phyloP scores from a whole-genome alignment of 2,329 filamentous ascomycete species.

The Fusarium sp. region DNA sequence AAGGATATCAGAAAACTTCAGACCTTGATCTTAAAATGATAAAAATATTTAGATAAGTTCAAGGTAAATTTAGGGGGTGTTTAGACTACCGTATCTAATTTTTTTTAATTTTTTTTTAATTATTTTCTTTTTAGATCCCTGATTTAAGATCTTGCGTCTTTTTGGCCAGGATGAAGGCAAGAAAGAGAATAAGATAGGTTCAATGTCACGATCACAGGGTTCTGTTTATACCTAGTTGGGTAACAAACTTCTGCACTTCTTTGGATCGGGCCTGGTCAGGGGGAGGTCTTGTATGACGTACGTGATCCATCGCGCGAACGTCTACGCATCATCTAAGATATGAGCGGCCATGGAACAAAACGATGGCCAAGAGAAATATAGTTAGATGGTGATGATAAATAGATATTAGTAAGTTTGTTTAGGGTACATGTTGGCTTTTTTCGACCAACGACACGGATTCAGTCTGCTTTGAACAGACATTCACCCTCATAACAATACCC shows the following conservation, averaged over 20 bases:
- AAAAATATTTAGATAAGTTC: no score
- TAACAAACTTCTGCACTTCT: not conserved
- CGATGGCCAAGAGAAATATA: not conserved
- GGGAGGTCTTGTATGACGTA: constrained; percentile 40
- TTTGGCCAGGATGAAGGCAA: not conserved
- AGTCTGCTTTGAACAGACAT: not conserved
- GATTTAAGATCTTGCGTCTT: no score
- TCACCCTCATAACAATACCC: not conserved
- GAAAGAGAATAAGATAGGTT: not conserved
- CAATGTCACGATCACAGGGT: not conserved
- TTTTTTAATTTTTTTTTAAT: no score
- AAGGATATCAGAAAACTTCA: no score
- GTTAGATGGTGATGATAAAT: not conserved
- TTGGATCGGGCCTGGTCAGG: constrained; percentile 14
- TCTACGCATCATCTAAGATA: constrained; percentile 42
- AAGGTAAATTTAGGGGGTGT: no score
- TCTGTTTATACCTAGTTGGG: constrained; percentile 20
- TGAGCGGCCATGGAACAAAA: not conserved
- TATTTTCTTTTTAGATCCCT: no score
- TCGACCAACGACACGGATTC: not conserved
- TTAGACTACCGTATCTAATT: no score
- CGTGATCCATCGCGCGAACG: not conserved
- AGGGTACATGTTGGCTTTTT: not conserved
- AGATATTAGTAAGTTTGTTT: not conserved
- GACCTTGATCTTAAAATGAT: no score